Conservation (phyloP, 2,329 filamentous ascomycete species). For the Huntiella abstrusa region DNA sequence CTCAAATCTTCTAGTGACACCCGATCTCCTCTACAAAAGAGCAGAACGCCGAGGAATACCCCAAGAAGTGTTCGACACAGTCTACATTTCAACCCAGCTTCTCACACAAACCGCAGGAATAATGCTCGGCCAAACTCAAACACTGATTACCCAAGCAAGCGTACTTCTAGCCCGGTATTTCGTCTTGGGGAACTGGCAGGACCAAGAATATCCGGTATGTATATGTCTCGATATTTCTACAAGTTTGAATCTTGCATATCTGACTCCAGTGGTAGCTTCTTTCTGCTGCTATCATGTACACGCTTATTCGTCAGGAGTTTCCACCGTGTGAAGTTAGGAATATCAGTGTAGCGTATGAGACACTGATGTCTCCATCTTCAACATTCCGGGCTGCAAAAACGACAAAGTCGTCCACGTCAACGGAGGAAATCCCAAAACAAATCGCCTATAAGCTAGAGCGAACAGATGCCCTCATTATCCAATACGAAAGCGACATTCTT, state of each 20-base stretch:
- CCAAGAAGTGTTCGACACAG: constrained; percentile 47
- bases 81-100: constrained; percentile 52
- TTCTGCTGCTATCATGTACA: constrained; percentile 8
- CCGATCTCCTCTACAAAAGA: constrained; percentile 46
- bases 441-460: background rate
- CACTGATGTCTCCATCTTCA: constrained; percentile 48
- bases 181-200: constrained; percentile 38
- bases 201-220: constrained; percentile 36
- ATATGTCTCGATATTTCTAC: background rate
- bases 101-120: constrained; percentile 64
- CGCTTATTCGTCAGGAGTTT: constrained; percentile 5
- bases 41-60: constrained; percentile 40
- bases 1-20: constrained; percentile 52
- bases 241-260: background rate
- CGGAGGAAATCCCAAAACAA: background rate
- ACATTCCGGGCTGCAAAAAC: constrained; percentile 21
- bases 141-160: constrained; percentile 69
- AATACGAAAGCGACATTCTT: constrained; percentile 61
- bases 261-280: constrained; percentile 2
- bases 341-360: constrained; percentile 53
- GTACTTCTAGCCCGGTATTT: constrained; percentile 69
- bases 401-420: constrained; percentile 11
- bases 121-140: constrained; percentile 67
- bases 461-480: constrained; percentile 40
- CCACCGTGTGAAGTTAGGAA: background rate